Conservation (phyloP, 345 rosid genomes). For the Syzygium oleosum region DNA sequence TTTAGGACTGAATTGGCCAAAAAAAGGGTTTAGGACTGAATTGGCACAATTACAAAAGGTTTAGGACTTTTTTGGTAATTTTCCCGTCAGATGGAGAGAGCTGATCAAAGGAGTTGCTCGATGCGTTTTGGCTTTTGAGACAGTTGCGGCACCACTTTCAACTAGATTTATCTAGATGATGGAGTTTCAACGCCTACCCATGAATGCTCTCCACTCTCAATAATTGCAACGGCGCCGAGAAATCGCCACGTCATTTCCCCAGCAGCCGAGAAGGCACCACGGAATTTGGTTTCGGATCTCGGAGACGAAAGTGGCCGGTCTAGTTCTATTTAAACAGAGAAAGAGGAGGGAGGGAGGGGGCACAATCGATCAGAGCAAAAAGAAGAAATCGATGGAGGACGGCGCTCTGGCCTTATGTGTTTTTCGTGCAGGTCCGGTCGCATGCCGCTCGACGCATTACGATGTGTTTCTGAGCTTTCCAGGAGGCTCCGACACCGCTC, state of each 20-base stretch:
- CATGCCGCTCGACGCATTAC: background rate
- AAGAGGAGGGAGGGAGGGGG: background rate
- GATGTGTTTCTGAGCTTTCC: background rate
- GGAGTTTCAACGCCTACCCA: no score
- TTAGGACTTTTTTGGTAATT: no score
- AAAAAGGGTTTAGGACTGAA: no score
- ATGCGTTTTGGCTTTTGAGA: no score
- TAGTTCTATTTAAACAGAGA: background rate
- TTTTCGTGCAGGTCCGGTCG: background rate
- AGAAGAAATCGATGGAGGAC: background rate
- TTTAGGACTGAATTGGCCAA: no score
- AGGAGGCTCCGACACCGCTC: background rate
- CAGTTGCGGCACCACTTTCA: no score
- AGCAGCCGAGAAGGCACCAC: accelerated
- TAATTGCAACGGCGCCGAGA: background rate
- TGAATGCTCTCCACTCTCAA: no score
- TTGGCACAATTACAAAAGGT: no score
- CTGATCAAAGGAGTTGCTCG: no score
- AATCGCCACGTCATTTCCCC: background rate
- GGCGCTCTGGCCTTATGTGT: background rate
- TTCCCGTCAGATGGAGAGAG: no score
- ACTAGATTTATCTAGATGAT: no score
- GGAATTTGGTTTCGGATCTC: background rate
- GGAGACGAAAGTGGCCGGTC: background rate
- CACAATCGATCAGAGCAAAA: background rate